Conservation (phyloP, 352 stramenopile genomes). For the Phytophthora cryptogea region DNA sequence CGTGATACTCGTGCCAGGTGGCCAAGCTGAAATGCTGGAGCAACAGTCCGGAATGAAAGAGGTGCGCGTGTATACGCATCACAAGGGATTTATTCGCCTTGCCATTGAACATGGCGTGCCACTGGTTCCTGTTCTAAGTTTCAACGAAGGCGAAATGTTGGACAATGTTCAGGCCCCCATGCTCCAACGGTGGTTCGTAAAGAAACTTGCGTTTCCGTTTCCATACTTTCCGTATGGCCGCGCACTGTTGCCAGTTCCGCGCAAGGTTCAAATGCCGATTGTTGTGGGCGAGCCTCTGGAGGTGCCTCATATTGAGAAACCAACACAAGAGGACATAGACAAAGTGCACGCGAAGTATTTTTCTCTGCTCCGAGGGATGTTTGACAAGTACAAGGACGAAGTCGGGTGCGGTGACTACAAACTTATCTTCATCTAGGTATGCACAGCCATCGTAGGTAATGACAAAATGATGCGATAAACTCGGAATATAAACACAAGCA, state of each 20-base stretch:
- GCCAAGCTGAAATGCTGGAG: conserved; percentile 84
- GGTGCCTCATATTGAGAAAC: conserved; percentile 50
- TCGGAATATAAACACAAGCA: conserved; percentile 4
- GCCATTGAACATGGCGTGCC: conserved; percentile 77
- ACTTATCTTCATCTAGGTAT: conserved; percentile 58
- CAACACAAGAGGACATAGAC: conserved; percentile 63
- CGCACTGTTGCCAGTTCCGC: conserved; percentile 65
- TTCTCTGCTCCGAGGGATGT: conserved; percentile 53
- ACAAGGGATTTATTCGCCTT: conserved; percentile 83
- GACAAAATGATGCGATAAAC: no score
- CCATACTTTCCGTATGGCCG: conserved; percentile 82
- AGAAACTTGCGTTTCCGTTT: conserved; percentile 78
- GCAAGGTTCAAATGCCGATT: conserved; percentile 62
- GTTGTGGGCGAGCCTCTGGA: conserved; percentile 65
- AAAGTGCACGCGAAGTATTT: conserved; percentile 72
- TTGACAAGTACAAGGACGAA: conserved; percentile 75
- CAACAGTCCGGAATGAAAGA: conserved; percentile 62
- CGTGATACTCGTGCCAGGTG: conserved; percentile 78
- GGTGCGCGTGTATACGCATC: conserved; percentile 73
- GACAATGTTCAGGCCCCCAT: conserved; percentile 78
- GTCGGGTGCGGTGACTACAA: conserved; percentile 76
- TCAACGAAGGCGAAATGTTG: conserved; percentile 83
- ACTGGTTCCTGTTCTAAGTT: conserved; percentile 80
- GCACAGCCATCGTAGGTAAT: no score
- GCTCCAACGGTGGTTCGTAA: conserved; percentile 82